Conservation (phyloP, 257 asterid species). For the Coffea canephora region DNA sequence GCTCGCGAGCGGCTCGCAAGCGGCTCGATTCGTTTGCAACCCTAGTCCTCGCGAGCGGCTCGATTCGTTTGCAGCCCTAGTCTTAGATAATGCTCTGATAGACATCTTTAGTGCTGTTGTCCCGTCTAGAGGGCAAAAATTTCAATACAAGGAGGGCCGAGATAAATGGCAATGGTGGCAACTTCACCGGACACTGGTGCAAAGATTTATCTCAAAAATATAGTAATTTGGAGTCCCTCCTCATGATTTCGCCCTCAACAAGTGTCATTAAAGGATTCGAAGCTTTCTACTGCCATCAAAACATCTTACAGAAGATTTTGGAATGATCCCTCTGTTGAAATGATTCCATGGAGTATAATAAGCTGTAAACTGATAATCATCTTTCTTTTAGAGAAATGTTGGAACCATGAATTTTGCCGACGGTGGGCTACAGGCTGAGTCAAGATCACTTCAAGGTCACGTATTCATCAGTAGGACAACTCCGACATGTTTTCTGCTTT, state of each 20-base stretch:
- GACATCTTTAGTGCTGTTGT: no score
- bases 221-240: not conserved
- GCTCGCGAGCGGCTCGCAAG: no score
- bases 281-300: not conserved
- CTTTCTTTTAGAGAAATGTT: not conserved
- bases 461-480: not conserved
- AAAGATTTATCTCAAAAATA: no score
- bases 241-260: not conserved
- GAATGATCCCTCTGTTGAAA: not conserved
- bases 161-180: no score
- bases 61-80: no score
- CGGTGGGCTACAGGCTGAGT: slow-evolving; percentile 9
- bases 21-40: no score
- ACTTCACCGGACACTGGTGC: no score
- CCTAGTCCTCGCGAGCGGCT: no score
- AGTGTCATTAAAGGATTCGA: not conserved
- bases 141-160: no score
- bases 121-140: no score
- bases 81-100: no score
- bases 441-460: slow-evolving; percentile 10
- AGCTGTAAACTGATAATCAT: not conserved
- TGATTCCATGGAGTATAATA: not conserved
- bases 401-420: not conserved
- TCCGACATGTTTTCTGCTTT: not conserved
- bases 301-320: not conserved